These are phyloP conservation scores for Endocalyx cinctus DNA, from an alignment of 2,329 filamentous ascomycete genomes.

Conservation along the genomic window DNA sequence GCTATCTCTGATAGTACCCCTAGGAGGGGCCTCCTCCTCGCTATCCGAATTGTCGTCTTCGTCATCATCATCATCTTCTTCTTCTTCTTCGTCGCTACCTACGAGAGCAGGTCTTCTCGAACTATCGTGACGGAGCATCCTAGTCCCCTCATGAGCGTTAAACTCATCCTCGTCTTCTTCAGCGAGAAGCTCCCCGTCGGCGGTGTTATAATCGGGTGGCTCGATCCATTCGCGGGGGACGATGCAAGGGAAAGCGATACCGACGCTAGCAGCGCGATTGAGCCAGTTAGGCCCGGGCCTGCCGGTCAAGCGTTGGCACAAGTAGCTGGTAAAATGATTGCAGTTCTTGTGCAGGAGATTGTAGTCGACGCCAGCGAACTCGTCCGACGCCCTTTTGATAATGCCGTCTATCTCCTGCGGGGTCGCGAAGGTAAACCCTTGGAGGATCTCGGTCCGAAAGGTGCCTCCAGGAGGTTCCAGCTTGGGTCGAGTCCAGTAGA, in stretches of 20 bases:
- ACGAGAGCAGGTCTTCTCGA: conserved; percentile 19
- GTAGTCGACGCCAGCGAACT: conserved; percentile 72
- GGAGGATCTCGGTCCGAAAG: conserved; percentile 69
- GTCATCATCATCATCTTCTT: conserved; percentile 12
- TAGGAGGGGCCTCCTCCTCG: no score
- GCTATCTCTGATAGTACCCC: conserved; percentile 40
- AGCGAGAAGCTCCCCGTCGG: conserved; percentile 65
- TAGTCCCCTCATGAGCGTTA: conserved; percentile 45
- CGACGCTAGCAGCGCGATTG: conserved; percentile 80
- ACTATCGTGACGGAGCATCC: conserved; percentile 47
- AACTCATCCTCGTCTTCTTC: conserved; percentile 42
- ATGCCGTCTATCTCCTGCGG: conserved; percentile 66
- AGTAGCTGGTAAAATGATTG: conserved; percentile 79
- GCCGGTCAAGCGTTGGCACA: conserved; percentile 70
- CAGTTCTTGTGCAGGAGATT: conserved; percentile 82
- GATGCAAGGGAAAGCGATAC: conserved; percentile 74
- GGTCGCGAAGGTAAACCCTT: conserved; percentile 71
- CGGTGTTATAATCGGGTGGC: conserved; percentile 69
- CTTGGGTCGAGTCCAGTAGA: conserved; percentile 75
- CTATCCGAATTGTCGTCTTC: no score
- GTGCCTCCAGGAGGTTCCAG: conserved; percentile 72
- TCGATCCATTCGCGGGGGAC: conserved; percentile 80
- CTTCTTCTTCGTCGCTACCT: conserved; percentile 13
- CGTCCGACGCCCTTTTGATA: conserved; percentile 62
- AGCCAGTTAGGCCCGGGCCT: conserved; percentile 69